A percentile compares a stretch with the other conserved stretches of the same genome.
phyloP scores from a whole-genome alignment of 495 filamentous ascomycete genomes.

The Copromyces sp. region DNA sequence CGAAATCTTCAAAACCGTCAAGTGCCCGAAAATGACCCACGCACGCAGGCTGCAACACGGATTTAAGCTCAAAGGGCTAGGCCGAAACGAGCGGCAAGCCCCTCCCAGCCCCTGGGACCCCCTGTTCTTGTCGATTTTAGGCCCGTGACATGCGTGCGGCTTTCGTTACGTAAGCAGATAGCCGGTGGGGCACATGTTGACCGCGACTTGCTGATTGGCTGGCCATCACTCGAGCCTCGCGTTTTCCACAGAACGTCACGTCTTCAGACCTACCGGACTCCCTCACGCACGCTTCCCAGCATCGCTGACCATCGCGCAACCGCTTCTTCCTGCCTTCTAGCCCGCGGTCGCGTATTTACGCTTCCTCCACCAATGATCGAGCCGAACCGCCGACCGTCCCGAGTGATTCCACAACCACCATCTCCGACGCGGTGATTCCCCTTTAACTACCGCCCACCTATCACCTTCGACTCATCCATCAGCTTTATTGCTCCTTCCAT shows the following conservation, averaged over 20 bases:
- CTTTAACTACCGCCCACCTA: conserved; percentile 1
- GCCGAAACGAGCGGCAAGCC: background rate
- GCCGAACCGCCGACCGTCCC: conserved; percentile 6
- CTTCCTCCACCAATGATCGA: conserved; percentile 9
- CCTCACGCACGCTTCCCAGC: conserved; percentile 12
- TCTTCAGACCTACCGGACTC: conserved; percentile 13
- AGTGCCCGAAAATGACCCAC: background rate
- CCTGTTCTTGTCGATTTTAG: background rate
- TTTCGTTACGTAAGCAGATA: conserved; percentile 11
- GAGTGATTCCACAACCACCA: conserved; percentile 15
- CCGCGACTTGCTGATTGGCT: conserved; percentile 1
- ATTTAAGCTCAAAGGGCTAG: background rate
- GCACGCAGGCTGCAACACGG: background rate
- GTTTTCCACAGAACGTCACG: conserved; percentile 27
- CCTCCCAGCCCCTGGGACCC: background rate
- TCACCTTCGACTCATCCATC: conserved; percentile 2
- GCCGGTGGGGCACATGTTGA: background rate
- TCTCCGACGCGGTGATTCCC: conserved; percentile 7
- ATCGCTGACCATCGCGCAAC: conserved; percentile 14
- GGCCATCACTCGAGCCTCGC: conserved; percentile 11
- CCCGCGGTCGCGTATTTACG: conserved; percentile 12
- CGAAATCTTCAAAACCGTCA: background rate
- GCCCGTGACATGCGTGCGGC: background rate
- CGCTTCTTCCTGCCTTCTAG: conserved; percentile 5
- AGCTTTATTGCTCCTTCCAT: background rate